These are phyloP conservation scores for Artomyces pyxidatus DNA, from an alignment of 768 basidiomycete species.

Conservation along the genomic window DNA sequence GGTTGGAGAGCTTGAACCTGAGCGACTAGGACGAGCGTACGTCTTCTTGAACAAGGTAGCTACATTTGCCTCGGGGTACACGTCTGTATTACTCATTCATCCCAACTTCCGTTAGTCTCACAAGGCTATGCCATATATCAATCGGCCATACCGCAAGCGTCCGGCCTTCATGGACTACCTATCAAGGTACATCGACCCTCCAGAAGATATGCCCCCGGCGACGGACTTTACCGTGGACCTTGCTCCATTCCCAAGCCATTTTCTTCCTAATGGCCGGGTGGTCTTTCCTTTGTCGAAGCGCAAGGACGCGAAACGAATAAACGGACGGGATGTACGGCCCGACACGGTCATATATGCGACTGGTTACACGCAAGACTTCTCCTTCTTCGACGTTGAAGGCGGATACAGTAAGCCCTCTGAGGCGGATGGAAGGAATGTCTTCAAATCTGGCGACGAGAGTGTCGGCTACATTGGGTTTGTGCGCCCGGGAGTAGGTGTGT, in stretches of 20 bases:
- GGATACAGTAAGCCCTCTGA: constrained; percentile 34
- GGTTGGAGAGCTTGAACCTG: constrained; percentile 46
- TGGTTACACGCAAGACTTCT: constrained; percentile 39
- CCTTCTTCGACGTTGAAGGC: constrained; percentile 29
- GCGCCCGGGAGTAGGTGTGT: constrained; percentile 47
- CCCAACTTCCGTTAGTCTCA: constrained; percentile 30
- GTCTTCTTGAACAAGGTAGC: constrained; percentile 53
- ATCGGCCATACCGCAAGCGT: constrained; percentile 44
- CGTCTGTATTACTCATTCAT: background rate
- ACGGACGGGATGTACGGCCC: constrained; percentile 32
- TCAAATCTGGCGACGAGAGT: constrained; percentile 33
- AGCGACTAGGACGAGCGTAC: constrained; percentile 50
- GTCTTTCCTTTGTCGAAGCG: constrained; percentile 35
- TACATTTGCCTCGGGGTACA: background rate
- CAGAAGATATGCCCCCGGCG: constrained; percentile 37
- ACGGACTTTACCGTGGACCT: constrained; percentile 41
- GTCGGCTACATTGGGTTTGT: constrained; percentile 52
- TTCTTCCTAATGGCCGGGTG: constrained; percentile 34
- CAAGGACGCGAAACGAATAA: constrained; percentile 37
- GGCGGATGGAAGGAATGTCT: constrained; percentile 37
- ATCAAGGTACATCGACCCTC: constrained; percentile 51
- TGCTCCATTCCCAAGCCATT: constrained; percentile 45
- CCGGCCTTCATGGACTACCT: constrained; percentile 35
- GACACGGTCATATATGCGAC: constrained; percentile 44
- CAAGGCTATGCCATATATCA: constrained; percentile 54